phyloP scores from a whole-genome alignment of 345 rosid species.

The Eucalyptus albens region DNA sequence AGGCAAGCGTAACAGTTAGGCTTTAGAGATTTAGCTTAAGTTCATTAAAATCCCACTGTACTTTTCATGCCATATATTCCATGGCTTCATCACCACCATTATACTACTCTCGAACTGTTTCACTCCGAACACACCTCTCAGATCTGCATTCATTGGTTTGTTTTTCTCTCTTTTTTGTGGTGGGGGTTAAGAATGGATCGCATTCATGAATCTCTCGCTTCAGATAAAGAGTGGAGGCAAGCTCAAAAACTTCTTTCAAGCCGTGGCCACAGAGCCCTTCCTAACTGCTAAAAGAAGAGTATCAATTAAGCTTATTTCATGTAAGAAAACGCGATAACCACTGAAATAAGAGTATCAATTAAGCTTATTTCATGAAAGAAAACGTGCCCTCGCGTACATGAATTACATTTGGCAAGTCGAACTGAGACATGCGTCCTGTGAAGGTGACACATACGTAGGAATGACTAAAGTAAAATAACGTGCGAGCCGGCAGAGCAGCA shows the following conservation, averaged over 20 bases:
- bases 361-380: background rate
- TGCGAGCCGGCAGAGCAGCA: background rate
- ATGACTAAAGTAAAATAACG: background rate
- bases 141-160: background rate
- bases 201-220: background rate
- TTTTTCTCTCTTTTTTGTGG: background rate
- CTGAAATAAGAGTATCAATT: background rate
- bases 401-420: background rate
- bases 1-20: background rate
- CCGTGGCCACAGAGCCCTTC: background rate
- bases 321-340: too few relatives aligned
- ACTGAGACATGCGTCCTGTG: background rate
- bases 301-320: background rate
- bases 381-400: background rate
- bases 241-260: background rate
- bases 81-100: background rate
- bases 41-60: background rate
- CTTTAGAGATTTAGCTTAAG: background rate
- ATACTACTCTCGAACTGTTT: background rate
- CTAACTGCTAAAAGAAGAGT: background rate
- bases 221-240: background rate
- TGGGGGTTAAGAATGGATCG: background rate
- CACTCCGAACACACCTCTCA: background rate
- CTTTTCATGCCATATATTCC: background rate
- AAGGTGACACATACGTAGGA: background rate